Evolutionary conservation across 371 early-diverging fungal species (phyloP).

Genomic region (Syncephalastrum monosporum): DNA sequence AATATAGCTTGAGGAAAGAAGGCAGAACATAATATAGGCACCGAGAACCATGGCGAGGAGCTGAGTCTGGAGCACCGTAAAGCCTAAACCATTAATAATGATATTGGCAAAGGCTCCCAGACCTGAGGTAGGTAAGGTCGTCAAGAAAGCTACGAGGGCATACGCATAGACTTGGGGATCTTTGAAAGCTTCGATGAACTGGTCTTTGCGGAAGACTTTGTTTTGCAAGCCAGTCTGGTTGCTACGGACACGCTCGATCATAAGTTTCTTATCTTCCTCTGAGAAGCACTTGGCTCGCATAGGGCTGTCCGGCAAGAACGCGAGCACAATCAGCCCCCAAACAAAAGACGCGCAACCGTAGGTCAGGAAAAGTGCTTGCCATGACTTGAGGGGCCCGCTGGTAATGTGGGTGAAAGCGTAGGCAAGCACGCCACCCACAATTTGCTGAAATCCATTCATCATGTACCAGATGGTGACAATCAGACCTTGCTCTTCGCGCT

Average conservation of each 20-base stretch:
- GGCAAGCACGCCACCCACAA: slow-evolving; percentile 25
- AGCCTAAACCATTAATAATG: slow-evolving; percentile 24
- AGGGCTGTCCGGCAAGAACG: slow-evolving; percentile 23
- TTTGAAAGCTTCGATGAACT: slow-evolving; percentile 20
- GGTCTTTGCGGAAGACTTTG: slow-evolving; percentile 18
- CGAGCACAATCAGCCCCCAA: slow-evolving; percentile 19
- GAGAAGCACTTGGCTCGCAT: slow-evolving; percentile 29
- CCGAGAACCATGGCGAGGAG: slow-evolving; percentile 29
- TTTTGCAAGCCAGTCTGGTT: slow-evolving; percentile 28
- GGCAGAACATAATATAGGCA: slow-evolving; percentile 21
- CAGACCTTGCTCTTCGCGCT: slow-evolving; percentile 67
- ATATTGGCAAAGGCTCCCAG: slow-evolving; percentile 26
- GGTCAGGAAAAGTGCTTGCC: slow-evolving; percentile 27
- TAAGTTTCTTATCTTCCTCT: slow-evolving; percentile 27
- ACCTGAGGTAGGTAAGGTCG: slow-evolving; percentile 22
- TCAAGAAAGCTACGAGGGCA: slow-evolving; percentile 18
- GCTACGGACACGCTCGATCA: slow-evolving; percentile 23
- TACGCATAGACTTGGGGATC: slow-evolving; percentile 27
- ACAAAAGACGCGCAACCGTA: slow-evolving; percentile 20
- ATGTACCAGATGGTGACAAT: slow-evolving; percentile 62
- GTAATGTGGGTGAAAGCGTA: slow-evolving; percentile 28
- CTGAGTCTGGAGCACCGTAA: slow-evolving; percentile 22
- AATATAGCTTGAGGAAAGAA: slow-evolving; percentile 17
- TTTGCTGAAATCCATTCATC: slow-evolving; percentile 30
- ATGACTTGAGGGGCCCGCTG: slow-evolving; percentile 19